Evolutionary conservation across 1,284 basidiomycete species (phyloP), one percentile per base, ranked within the genome.

Genomic region (Testicularia cyperi): DNA sequence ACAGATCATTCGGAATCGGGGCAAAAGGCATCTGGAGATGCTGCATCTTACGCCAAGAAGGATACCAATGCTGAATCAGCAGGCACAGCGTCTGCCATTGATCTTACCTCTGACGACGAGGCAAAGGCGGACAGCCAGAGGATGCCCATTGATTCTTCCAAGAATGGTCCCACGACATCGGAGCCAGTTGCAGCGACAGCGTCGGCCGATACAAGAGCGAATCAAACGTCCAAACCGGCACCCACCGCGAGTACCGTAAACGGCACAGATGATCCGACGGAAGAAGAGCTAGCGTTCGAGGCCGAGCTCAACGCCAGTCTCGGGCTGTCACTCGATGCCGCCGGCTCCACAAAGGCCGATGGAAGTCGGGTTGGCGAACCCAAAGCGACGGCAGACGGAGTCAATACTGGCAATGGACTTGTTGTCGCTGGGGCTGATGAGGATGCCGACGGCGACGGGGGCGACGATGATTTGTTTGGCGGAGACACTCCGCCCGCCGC

Each of bases 211-310:
- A n/a, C n/a, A n/a, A n/a, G n/a, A n/a, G n/a, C n/a, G n/a, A n/a
- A n/a, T n/a, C n/a, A n/a, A n/a, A n/a, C n/a, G n/a, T n/a, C n/a
- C 25, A 4, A 15, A 6, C 16, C 22, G 15, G 25, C 36, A 8
- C 24, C 36, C 7, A 4, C 22, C 9, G 28, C 14, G 12, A 13
- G 6, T 8, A 15, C 36, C 5, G 28, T 8, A 20, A 33, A 33
- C 9, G 39, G 26, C 13, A 20, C 16, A 12, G 60, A 63, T 29
- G 42, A 46, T 29, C 56, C 63, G 0, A 58, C 62, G 5, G 62
- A 68, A 29, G 68, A 63, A 27, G 68, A 68, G 39, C 53, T 70
- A 1, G 57, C 57, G 0, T 65, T 65, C 31, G 65, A 70, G 38
- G 65, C 51, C 28, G 65, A 70, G 44, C 49, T 68, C 35, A 51